phyloP scores from a whole-genome alignment of 2,329 filamentous ascomycete species.

The Colletotrichum salicis region DNA sequence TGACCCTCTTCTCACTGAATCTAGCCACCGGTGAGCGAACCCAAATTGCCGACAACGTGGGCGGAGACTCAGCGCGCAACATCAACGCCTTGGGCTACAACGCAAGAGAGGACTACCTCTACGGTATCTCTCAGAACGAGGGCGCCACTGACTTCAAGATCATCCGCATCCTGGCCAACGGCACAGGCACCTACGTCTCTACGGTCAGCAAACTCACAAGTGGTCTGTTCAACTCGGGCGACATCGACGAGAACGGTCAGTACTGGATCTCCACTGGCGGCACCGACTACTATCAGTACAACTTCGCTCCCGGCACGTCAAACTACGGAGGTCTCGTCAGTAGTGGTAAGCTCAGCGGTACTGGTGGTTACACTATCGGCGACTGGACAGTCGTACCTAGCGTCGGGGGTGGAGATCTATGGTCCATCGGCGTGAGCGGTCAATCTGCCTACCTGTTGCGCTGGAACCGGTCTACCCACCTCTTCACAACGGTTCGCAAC shows the following conservation, averaged over 20 bases:
- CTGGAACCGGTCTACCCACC: constrained; percentile 29
- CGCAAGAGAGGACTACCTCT: constrained; percentile 39
- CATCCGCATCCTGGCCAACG: constrained; percentile 39
- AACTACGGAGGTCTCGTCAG: constrained; percentile 29
- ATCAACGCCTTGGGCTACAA: constrained; percentile 43
- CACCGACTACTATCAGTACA: constrained; percentile 35
- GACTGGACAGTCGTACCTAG: constrained; percentile 40
- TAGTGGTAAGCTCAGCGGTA: constrained; percentile 4
- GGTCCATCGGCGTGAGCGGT: constrained; percentile 31
- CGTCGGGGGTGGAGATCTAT: constrained; percentile 32
- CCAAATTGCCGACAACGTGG: constrained; percentile 3
- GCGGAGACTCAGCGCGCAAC: constrained; percentile 11
- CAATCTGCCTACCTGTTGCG: constrained; percentile 27
- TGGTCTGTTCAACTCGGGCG: constrained; percentile 34
- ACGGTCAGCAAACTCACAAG: background rate
- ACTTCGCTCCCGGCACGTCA: constrained; percentile 36
- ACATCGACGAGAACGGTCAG: constrained; percentile 38
- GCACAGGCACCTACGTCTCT: constrained; percentile 20
- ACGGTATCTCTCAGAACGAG: constrained; percentile 29
- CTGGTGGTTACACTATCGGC: constrained; percentile 15
- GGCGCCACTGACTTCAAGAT: constrained; percentile 8
- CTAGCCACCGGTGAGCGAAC: constrained; percentile 21
- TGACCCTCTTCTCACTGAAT: constrained; percentile 35
- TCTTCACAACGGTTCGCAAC: constrained; percentile 17
- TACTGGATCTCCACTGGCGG: constrained; percentile 36